phyloP scores from a whole-genome alignment of 2,329 filamentous ascomycete species.

The Pseudomassariella vexata region DNA sequence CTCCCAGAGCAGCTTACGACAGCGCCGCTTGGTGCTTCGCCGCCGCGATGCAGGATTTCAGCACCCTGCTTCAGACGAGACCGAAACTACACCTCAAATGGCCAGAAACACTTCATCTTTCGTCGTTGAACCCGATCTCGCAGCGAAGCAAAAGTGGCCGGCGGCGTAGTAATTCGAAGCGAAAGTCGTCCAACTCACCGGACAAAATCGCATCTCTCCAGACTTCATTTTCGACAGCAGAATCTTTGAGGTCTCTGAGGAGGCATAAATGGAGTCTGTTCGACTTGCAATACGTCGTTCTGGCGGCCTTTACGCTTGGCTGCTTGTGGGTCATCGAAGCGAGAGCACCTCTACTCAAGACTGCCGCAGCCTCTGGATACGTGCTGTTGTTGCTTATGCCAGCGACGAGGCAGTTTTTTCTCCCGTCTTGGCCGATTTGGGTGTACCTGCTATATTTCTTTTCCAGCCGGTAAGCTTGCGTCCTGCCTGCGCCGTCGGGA shows the following conservation, averaged over 20 bases:
- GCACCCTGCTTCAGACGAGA: slow-evolving; percentile 5
- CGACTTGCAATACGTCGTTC: slow-evolving; percentile 77
- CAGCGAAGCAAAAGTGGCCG: slow-evolving; percentile 1
- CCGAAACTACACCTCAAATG: slow-evolving; percentile 6
- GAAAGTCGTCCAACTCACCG: slow-evolving; percentile 3
- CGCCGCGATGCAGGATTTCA: slow-evolving; percentile 4
- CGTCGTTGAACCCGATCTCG: slow-evolving; percentile 2
- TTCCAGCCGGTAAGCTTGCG: slow-evolving; percentile 73
- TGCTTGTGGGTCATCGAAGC: slow-evolving; percentile 72
- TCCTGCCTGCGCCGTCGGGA: not conserved
- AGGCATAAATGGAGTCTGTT: slow-evolving; percentile 75
- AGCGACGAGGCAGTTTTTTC: slow-evolving; percentile 82
- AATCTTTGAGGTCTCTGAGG: slow-evolving; percentile 71
- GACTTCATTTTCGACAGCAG: slow-evolving; percentile 74
- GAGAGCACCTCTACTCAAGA: slow-evolving; percentile 73
- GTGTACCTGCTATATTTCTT: slow-evolving; percentile 90
- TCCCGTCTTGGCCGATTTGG: slow-evolving; percentile 79
- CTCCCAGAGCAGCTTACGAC: too few species aligned
- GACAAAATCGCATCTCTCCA: slow-evolving; percentile 70
- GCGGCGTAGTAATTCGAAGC: slow-evolving; percentile 5
- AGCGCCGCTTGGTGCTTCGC: too few species aligned
- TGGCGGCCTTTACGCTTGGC: slow-evolving; percentile 73
- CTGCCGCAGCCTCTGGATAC: slow-evolving; percentile 61
- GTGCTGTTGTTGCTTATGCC: slow-evolving; percentile 71
- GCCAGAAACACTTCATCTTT: slow-evolving; percentile 6